Conservation (phyloP, 495 filamentous ascomycete species). For the Rusavskia elegans region DNA sequence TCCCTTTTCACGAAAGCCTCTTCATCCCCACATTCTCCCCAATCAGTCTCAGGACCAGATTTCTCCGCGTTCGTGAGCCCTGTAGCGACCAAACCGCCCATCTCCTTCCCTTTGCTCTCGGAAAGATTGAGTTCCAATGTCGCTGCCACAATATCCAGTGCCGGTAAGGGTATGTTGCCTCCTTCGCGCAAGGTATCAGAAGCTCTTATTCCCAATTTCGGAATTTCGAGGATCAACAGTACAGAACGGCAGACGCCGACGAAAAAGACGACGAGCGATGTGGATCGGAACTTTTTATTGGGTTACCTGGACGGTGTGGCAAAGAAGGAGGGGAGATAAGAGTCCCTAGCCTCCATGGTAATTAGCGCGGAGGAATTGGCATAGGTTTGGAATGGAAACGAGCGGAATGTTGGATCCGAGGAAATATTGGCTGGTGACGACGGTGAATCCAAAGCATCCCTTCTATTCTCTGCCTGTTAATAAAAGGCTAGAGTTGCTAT, state of each 20-base stretch:
- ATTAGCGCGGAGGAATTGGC: not conserved
- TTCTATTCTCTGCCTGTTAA: too few relatives aligned
- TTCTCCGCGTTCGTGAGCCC: slow-evolving; percentile 29
- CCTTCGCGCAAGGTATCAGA: too few relatives aligned
- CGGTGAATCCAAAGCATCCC: too few relatives aligned
- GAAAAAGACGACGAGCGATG: slow-evolving; percentile 39
- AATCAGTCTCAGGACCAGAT: slow-evolving; percentile 7
- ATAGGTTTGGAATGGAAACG: too few relatives aligned
- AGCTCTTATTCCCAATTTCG: not conserved
- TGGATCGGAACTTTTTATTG: slow-evolving; percentile 62
- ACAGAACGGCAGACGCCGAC: slow-evolving; percentile 34
- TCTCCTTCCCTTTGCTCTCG: not conserved
- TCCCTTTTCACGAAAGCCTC: slow-evolving; percentile 53
- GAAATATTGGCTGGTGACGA: too few relatives aligned
- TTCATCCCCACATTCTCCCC: slow-evolving; percentile 5
- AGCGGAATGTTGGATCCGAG: too few relatives aligned
- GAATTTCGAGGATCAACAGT: slow-evolving; percentile 12
- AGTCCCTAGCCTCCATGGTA: not conserved
- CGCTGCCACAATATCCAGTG: not conserved
- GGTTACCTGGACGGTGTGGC: slow-evolving; percentile 55
- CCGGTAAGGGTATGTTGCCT: not conserved
- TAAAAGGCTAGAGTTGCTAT: too few relatives aligned
- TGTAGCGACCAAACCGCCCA: slow-evolving; percentile 21
- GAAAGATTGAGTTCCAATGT: not conserved
- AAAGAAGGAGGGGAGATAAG: slow-evolving; percentile 10